Conservation (phyloP, 345 rosid genomes). For the Pistacia integerrima region DNA sequence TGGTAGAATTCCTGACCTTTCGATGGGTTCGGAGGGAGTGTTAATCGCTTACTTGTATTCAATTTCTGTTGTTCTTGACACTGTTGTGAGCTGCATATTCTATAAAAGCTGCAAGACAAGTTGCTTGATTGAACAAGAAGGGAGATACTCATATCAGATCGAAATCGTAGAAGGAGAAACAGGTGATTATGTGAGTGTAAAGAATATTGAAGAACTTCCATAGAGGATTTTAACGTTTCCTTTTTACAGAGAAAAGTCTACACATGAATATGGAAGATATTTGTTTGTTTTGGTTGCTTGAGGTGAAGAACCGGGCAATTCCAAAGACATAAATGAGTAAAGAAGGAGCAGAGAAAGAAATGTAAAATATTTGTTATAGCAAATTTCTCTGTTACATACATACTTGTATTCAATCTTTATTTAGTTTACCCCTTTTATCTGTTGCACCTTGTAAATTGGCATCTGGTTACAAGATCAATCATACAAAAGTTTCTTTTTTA, state of each 20-base stretch:
- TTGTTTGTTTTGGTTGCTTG: slow-evolving; percentile 23
- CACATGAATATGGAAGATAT: slow-evolving; percentile 13
- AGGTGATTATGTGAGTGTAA: slow-evolving; percentile 23
- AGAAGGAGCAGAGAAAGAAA: slow-evolving; percentile 11
- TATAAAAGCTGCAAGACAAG: slow-evolving; percentile 54
- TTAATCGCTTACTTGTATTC: slow-evolving; percentile 79
- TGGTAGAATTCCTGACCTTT: slow-evolving; percentile 19
- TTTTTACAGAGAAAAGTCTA: background rate
- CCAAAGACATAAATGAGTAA: background rate
- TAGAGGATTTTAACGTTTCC: slow-evolving; percentile 17
- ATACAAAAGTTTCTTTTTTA: background rate
- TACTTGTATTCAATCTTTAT: background rate
- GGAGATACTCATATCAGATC: slow-evolving; percentile 25
- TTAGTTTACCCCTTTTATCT: background rate
- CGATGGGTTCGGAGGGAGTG: slow-evolving; percentile 49
- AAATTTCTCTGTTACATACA: background rate
- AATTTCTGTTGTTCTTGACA: slow-evolving; percentile 64
- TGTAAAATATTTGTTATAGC: background rate
- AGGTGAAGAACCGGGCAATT: slow-evolving; percentile 17
- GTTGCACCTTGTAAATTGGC: slow-evolving; percentile 13
- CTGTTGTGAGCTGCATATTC: slow-evolving; percentile 57
- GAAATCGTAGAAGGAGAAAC: slow-evolving; percentile 37
- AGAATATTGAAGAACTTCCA: slow-evolving; percentile 31
- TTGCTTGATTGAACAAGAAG: slow-evolving; percentile 30
- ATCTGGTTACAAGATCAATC: slow-evolving; percentile 2